A percentile compares a stretch with the other conserved stretches of the same genome.
Conservation (phyloP, 306 rosid species). For the Hylodesmum podocarpum region DNA sequence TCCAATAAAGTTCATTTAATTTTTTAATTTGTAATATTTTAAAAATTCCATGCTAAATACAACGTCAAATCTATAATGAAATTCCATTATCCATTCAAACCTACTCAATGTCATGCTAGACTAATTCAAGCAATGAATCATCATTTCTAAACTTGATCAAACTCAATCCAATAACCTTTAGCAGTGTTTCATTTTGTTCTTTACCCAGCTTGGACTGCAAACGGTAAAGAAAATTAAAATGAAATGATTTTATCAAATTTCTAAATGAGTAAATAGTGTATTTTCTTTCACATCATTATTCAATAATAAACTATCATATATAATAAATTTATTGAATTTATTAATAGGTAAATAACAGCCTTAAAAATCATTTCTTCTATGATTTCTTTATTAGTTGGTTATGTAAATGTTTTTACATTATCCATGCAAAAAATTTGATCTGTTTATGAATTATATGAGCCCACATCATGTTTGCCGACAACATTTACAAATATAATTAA, state of each 20-base stretch:
- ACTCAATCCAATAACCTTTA: not conserved
- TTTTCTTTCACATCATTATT: no score
- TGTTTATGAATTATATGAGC: not conserved
- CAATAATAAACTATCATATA: no score
- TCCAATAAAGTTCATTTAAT: not conserved
- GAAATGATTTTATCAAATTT: not conserved
- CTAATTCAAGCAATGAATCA: not conserved
- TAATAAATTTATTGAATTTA: no score
- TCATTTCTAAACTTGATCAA: not conserved
- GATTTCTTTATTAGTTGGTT: no score
- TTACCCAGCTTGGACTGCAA: not conserved
- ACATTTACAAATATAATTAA: not conserved
- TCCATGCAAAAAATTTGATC: no score
- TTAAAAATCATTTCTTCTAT: no score
- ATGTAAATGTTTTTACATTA: no score
- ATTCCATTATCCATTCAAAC: not conserved
- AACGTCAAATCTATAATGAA: not conserved
- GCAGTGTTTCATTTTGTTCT: not conserved
- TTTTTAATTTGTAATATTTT: not conserved
- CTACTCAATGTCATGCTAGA: not conserved
- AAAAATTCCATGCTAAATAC: not conserved
- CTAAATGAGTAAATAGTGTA: no score
- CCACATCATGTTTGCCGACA: not conserved
- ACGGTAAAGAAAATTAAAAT: not conserved
- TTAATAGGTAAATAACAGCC: no score